phyloP scores from a whole-genome alignment of 345 rosid genomes.

The Arabis alpina region DNA sequence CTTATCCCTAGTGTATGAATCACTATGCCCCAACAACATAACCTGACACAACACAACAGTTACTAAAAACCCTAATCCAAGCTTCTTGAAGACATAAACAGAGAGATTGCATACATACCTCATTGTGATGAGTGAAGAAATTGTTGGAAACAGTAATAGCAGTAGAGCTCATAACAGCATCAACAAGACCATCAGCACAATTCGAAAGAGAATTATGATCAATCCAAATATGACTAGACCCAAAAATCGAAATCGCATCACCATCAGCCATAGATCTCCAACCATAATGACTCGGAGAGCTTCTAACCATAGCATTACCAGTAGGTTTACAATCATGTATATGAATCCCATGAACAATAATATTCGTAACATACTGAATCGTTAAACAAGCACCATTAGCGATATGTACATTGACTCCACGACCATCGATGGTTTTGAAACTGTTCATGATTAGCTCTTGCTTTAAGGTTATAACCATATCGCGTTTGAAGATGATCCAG shows the following conservation, averaged over 20 bases:
- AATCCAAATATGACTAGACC: constrained; percentile 82
- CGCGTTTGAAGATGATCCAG: constrained; percentile 79
- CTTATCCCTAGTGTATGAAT: constrained; percentile 88
- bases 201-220: constrained; percentile 90
- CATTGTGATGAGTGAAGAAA: constrained; percentile 85
- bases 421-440: constrained; percentile 81
- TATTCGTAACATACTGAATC: constrained; percentile 66
- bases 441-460: constrained; percentile 90
- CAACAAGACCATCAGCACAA: constrained; percentile 81
- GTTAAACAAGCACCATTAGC: constrained; percentile 70
- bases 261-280: constrained; percentile 83
- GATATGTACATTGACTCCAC: constrained; percentile 65
- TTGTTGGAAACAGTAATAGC: constrained; percentile 80
- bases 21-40: constrained; percentile 96
- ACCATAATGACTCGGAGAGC: constrained; percentile 81
- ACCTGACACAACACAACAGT: constrained; percentile 50
- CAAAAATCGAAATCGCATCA: constrained; percentile 71
- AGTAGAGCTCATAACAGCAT: constrained; percentile 74
- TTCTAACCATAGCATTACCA: constrained; percentile 83
- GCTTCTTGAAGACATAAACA: too few species aligned
- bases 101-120: constrained; percentile 44
- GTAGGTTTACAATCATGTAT: constrained; percentile 75
- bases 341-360: constrained; percentile 73
- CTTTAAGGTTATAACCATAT: constrained; percentile 73
- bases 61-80: constrained; percentile 26